Conservation (phyloP, 73 alveolate species). For the Diophrys appendiculata region DNA sequence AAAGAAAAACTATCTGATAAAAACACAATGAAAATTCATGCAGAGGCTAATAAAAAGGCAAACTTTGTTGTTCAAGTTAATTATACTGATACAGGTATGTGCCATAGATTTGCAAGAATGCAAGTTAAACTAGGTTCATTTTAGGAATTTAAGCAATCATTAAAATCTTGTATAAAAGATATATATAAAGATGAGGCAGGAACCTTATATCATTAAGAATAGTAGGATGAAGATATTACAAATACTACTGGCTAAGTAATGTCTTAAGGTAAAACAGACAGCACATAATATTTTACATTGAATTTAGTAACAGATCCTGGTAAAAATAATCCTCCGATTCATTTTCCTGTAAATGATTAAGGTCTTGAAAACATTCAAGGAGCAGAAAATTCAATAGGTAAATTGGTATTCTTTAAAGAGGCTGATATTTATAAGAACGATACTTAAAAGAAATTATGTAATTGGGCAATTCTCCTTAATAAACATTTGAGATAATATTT, state of each 20-base stretch:
- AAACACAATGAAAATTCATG: conserved; percentile 13
- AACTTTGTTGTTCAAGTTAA: conserved; percentile 56
- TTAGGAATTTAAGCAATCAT: conserved; percentile 41
- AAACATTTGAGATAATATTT: conserved; percentile 44
- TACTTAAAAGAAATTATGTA: conserved; percentile 38
- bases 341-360: conserved; percentile 25
- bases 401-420: conserved; percentile 52
- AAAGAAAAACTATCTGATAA: not conserved
- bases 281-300: conserved; percentile 26
- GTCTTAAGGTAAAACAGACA: conserved; percentile 39
- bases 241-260: conserved; percentile 24
- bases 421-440: conserved; percentile 38
- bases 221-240: conserved; percentile 61
- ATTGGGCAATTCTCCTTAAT: conserved; percentile 56
- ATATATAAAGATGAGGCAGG: conserved; percentile 55
- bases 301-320: conserved; percentile 54
- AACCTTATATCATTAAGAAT: conserved; percentile 53
- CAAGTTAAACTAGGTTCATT: conserved; percentile 50
- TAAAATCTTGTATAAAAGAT: conserved; percentile 57
- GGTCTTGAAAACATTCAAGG: conserved; percentile 31
- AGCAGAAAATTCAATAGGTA: conserved; percentile 48
- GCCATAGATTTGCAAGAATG: conserved; percentile 86
- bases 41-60: conserved; percentile 16
- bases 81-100: conserved; percentile 78
- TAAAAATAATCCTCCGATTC: conserved; percentile 31